Percentiles rank a stretch among this genome's conserved stretches.
These are phyloP conservation scores for Nemophila menziesii DNA, from an alignment of 257 asterid species.

Conservation along the genomic window DNA sequence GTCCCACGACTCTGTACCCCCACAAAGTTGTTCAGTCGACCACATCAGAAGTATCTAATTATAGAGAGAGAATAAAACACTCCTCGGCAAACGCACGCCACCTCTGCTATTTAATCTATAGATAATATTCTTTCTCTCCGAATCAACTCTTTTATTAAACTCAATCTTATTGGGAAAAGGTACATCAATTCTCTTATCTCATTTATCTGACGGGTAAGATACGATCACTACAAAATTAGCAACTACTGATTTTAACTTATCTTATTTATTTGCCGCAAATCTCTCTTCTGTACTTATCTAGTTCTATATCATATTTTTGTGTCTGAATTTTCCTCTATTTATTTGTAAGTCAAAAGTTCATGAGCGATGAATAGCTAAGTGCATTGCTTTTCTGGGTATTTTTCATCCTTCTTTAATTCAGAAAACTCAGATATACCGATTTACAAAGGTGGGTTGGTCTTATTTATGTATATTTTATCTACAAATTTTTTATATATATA, in stretches of 20 bases:
- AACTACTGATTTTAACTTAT: too few species aligned
- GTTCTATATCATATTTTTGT: not conserved
- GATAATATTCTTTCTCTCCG: not conserved
- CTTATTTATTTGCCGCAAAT: too few species aligned
- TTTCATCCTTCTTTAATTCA: not conserved
- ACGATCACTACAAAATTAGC: too few species aligned
- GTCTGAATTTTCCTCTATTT: not conserved
- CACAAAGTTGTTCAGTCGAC: not conserved
- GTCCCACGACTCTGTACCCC: not conserved
- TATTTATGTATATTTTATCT: too few species aligned
- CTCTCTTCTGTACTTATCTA: not conserved
- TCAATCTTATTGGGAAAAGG: not conserved
- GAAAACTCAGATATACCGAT: not conserved
- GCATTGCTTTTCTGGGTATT: not conserved
- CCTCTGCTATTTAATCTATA: not conserved
- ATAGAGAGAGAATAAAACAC: too few species aligned
- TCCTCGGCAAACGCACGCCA: not conserved
- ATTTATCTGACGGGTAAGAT: too few species aligned
- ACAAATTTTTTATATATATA: too few species aligned
- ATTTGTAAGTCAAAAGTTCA: too few species aligned
- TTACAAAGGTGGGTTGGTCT: not conserved
- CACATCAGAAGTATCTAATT: not conserved
- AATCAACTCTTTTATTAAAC: not conserved
- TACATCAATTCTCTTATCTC: not conserved
- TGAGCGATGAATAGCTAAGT: not conserved